A percentile compares a stretch with the other conserved stretches of the same genome.
Conservation (phyloP, 2,329 filamentous ascomycete genomes). For the Fusarium albidum region DNA sequence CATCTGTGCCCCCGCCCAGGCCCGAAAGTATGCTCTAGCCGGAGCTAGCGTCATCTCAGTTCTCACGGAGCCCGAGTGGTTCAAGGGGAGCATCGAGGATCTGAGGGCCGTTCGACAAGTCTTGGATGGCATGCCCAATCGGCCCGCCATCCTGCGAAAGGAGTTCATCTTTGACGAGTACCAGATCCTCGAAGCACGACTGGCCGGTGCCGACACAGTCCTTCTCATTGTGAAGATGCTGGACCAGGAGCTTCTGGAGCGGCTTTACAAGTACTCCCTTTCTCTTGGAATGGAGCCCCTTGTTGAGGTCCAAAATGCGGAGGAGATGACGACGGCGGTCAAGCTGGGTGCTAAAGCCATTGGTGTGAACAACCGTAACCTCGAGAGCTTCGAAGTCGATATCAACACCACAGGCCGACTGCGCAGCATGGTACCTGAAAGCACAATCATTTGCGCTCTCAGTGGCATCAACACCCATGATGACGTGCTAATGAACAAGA, state of each 20-base stretch:
- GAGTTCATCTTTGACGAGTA: constrained; percentile 99
- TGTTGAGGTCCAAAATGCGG: constrained; percentile 93
- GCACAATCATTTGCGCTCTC: constrained; percentile 89
- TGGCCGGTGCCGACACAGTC: constrained; percentile 94
- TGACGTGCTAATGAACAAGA: constrained; percentile 87
- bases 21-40: constrained; percentile 88
- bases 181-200: constrained; percentile 91
- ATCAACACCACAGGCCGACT: constrained; percentile 89
- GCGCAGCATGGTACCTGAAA: constrained; percentile 84
- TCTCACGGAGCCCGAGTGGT: constrained; percentile 98
- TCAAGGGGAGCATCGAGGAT: constrained; percentile 97
- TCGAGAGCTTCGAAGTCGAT: constrained; percentile 97
- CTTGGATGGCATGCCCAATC: constrained; percentile 88
- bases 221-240: constrained; percentile 99
- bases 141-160: constrained; percentile 91
- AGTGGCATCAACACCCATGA: constrained; percentile 91
- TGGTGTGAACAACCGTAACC: constrained; percentile 96
- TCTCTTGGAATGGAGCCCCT: constrained; percentile 96
- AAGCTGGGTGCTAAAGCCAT: constrained; percentile 89
- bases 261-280: constrained; percentile 86
- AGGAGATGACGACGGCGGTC: constrained; percentile 91
- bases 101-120: constrained; percentile 86
- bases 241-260: constrained; percentile 73
- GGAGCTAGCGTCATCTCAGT: constrained; percentile 98
- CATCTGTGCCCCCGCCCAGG: constrained; percentile 88